phyloP scores from a whole-genome alignment of 495 filamentous ascomycete genomes.

The Haplographium delicatum region DNA sequence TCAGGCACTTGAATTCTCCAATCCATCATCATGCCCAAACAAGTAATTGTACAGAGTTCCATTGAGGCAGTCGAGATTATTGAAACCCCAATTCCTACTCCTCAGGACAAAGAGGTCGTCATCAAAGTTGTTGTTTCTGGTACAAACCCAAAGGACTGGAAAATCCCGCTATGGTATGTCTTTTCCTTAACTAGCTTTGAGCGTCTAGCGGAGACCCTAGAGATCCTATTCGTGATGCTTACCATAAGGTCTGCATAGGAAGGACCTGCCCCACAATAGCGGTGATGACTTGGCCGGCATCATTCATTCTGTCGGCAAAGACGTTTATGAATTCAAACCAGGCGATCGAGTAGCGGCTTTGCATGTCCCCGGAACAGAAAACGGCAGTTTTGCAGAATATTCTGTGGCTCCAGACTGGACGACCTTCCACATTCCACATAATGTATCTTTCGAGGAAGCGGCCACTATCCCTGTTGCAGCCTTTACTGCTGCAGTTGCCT shows the following conservation, averaged over 20 bases:
- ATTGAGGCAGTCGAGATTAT: slow-evolving; percentile 5
- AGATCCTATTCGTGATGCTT: background rate
- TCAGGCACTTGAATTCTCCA: background rate
- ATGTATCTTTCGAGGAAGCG: slow-evolving; percentile 66
- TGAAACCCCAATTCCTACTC: slow-evolving; percentile 42
- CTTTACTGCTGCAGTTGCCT: slow-evolving; percentile 59
- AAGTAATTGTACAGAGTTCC: slow-evolving; percentile 5
- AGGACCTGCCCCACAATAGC: slow-evolving; percentile 35
- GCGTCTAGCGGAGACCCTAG: too few species aligned
- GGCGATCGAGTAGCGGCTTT: slow-evolving; percentile 69
- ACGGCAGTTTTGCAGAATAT: slow-evolving; percentile 65
- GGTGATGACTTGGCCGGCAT: slow-evolving; percentile 50
- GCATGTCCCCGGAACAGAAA: slow-evolving; percentile 50
- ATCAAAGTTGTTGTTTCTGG: slow-evolving; percentile 64
- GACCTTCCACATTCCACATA: slow-evolving; percentile 60
- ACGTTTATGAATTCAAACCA: slow-evolving; percentile 1
- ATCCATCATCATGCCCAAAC: slow-evolving; percentile 1
- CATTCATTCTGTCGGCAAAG: slow-evolving; percentile 50
- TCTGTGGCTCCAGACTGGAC: slow-evolving; percentile 55
- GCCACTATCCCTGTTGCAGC: slow-evolving; percentile 65
- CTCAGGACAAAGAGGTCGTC: slow-evolving; percentile 54
- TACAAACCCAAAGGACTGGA: slow-evolving; percentile 81
- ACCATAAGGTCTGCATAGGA: background rate
- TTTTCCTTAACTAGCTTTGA: background rate
- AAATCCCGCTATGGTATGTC: slow-evolving; percentile 27